Evolutionary conservation across 345 rosid genomes (phyloP), one percentile per base, ranked within the genome.

Genomic region (Populus ilicifolia): DNA sequence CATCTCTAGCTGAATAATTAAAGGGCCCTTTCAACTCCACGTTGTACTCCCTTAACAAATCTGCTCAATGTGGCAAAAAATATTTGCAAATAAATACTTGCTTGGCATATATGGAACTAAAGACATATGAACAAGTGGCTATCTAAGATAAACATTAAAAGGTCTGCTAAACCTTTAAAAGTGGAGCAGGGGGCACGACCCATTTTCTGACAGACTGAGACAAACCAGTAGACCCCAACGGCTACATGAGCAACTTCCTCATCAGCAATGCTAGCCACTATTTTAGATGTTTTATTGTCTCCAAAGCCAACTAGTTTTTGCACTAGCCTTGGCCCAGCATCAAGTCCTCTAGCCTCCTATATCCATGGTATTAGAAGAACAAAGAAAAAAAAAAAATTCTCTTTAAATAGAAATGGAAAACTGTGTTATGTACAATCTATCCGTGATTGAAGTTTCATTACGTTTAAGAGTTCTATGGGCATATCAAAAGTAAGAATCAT

Each of bases 171-270:
- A 91, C 98, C 99, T 93, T 87, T 92, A 86, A 93, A 95, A 48
- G 97, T 88, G 59, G 96, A 86, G 82, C 87, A 89, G 73, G 98
- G 99, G 50, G 84, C 81, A 74, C 87, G 75, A 46, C 83, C 84
- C 92, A 93, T 74, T 84, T 86, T 90, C 80, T 20, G 89, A 84
- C 99, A 95, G 35, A 93, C 78, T 0, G 87, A 88, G 67, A 86
- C 86, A 83, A 93, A 95, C 98, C 98, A 93, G 80, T 90, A 83
- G 3, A 93, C 90, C 64, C 99, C 98, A 75, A 93, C 96, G 43
- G 98, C 97, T 44, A 93, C 99, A 86, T 93, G 99, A 65, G 98
- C 99, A 54, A 88, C 85, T 90, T 95, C 99, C 81, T 95, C 99
- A 5, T 90, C 92, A 23, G 98, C 93, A 27, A 95, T 93, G 84